Evolutionary conservation across 495 filamentous ascomycete genomes (phyloP), one percentile per base, ranked within the genome.

Genomic region (Penicillium roqueforti): DNA sequence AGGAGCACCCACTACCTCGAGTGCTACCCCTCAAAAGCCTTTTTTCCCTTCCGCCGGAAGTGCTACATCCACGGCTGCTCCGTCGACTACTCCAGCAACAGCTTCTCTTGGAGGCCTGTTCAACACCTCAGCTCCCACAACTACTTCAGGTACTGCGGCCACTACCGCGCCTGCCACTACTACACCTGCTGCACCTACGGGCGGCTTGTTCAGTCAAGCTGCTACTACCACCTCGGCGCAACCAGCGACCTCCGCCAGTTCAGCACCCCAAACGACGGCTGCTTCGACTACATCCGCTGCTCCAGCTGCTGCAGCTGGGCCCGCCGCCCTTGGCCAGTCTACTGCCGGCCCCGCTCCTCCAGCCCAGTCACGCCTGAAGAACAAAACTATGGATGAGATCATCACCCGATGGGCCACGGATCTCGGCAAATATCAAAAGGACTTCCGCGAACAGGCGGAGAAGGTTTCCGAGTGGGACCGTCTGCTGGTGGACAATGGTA

Each of bases 381-480:
- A 96, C 67, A 97, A 95, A 75, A 95, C 92, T 1, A 97, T 99
- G 92, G 93, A 97, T 63, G 95, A 99, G 68, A 97, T 99, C 59
- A 91, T 99, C 62, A 96, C 88, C n/a, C 83, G 89, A 16, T 99
- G 95, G 95, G 93, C 93, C 0, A 87, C 89, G 0, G 93, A 97
- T 65, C 81, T 97, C 25, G 85, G 89, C 53, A 93, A 95, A 63
- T 96, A 97, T 65, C 92, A 97, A 66, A 91, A 92, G 65, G 89
- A 96, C 41, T 99, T 97, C 76, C 88, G 91, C 51, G 77, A 84
- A 3, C 91, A 97, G 65, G 95, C 95, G 0, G 71, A 83, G 52
- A 87, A 92, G 60, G 88, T 97, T 14, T 85, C 91, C 20, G 76
- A 82, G 42, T 99, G 95, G 95, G 95, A 99, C 68, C 84, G 85